Base-by-base conservation (phyloP, 768 basidiomycete species). In the Dioszegia crocea region DNA sequence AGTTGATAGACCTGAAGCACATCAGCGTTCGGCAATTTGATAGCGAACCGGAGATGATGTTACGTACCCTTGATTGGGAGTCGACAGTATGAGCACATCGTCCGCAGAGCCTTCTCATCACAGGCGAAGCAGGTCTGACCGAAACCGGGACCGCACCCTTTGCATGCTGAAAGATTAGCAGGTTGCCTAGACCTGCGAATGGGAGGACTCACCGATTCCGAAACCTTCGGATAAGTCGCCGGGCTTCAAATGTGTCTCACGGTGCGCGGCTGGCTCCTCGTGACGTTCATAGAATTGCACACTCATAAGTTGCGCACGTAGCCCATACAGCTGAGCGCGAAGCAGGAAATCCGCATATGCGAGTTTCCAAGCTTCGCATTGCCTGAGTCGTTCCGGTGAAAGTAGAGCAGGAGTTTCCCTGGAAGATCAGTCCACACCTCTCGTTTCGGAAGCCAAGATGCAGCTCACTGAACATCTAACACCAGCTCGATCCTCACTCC, bases 31-130 rank as follows among this genome's bases (percentile, higher is more conserved):
- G n/a, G n/a, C n/a, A n/a, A n/a, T n/a, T n/a, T n/a, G n/a, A n/a
- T n/a, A n/a, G n/a, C n/a, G n/a, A n/a, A n/a, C n/a, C n/a, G n/a
- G n/a, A n/a, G n/a, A n/a, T n/a, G n/a, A n/a, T n/a, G n/a, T n/a
- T n/a, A n/a, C 71, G 61, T 26, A 76, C 75, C 73, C 65, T 67
- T 68, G 59, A 76, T 66, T 3, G 75, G 73, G 8, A 76, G 52
- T n/a, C 68, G 61, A 53, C 75, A 76, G 41, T 65, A 64, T 4
- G 71, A 48, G 53, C 75, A 76, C 14, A 64, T 9, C 5, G 66
- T 58, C 16, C 33, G 50, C 19, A 48, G 41, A 16, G 63, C 52
- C n/a, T 39, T 31, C 26, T 59, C 44, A 8, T 50, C 43, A 33
- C 74, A 76, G 10, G 53, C 56, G 0, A 57, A 56, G 60, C 74